Evolutionary conservation across 495 filamentous ascomycete genomes (phyloP).

Genomic region (Daldinia vernicosa): DNA sequence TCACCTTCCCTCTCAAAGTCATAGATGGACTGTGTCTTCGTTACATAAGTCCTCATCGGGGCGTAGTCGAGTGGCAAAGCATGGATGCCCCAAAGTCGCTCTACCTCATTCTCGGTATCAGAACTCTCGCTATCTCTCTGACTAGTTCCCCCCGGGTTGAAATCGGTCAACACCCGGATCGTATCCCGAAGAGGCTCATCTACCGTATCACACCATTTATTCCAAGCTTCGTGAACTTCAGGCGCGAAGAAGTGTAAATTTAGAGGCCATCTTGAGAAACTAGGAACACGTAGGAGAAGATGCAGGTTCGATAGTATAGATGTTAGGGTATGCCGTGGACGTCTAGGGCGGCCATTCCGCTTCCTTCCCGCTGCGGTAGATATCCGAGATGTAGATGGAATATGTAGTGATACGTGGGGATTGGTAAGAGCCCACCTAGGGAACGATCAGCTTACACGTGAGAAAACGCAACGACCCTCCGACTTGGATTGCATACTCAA

Average conservation of each 20-base stretch:
- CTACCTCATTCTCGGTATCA: constrained; percentile 13
- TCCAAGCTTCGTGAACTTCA: constrained; percentile 76
- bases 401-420: constrained; percentile 76
- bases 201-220: constrained; percentile 62
- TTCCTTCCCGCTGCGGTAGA: constrained; percentile 50
- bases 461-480: not conserved
- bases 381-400: constrained; percentile 65
- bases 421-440: constrained; percentile 93
- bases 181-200: constrained; percentile 57
- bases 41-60: constrained; percentile 70
- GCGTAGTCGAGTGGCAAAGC: constrained; percentile 73
- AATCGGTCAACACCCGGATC: constrained; percentile 67
- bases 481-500: constrained; percentile 73
- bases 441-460: constrained; percentile 12
- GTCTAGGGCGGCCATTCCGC: constrained; percentile 54
- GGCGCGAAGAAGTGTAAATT: constrained; percentile 78
- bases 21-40: constrained; percentile 73
- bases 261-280: constrained; percentile 85
- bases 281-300: constrained; percentile 76
- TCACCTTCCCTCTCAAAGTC: constrained; percentile 63
- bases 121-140: constrained; percentile 1
- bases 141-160: constrained; percentile 36
- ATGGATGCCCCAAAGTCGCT: constrained; percentile 57
- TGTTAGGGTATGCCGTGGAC: constrained; percentile 66
- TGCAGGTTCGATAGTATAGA: constrained; percentile 79